Base-by-base conservation (phyloP, 2,329 filamentous ascomycete genomes). In the Sarocladiaceae sp. region DNA sequence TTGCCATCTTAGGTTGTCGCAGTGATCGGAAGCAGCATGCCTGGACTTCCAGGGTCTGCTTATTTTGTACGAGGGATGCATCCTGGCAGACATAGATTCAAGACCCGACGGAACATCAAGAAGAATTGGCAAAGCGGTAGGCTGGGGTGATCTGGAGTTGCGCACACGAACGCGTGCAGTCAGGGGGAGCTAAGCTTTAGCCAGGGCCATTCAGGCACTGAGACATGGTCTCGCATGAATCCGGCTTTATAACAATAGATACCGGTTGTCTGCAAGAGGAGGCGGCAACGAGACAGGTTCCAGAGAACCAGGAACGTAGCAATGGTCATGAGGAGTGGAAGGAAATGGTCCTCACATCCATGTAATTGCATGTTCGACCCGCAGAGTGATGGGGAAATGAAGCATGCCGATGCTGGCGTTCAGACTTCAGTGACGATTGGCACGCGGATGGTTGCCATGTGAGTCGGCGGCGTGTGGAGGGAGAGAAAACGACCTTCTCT, bases 371-470 rank as follows among this genome's bases (percentile, higher is more conserved):
- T n/a, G n/a, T n/a, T n/a, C n/a, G n/a, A n/a, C n/a, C n/a, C n/a
- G n/a, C n/a, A 29, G 19, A 12, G 21, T 29, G 24, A 41, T 18
- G 15, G n/a, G 37, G 15, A 15, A 15, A n/a, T n/a, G 23, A 16
- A 15, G 10, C 23, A 29, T 4, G 13, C 11, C 13, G 24, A n/a
- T 29, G 23, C 23, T 18, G 13, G 19, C 37, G 23, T 29, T 9
- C 24, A 15, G 23, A 29, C 12, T 41, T 41, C 37, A 41, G 37
- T 24, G n/a, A n/a, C n/a, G n/a, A n/a, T n/a, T 41, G 37, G 37
- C 23, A 41, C 29, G 37, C 23, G 23, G 29, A 41, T 27, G 23
- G 23, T 41, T 39, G 34, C 34, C 37, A 41, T 41, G 37, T 41
- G 37, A 21, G 15, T 29, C 13, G 26, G n/a, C n/a, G n/a, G n/a